Percentiles rank a stretch among this genome's conserved stretches.
Evolutionary conservation across 768 basidiomycete species (phyloP).

Genomic region (Boletus edulis): DNA sequence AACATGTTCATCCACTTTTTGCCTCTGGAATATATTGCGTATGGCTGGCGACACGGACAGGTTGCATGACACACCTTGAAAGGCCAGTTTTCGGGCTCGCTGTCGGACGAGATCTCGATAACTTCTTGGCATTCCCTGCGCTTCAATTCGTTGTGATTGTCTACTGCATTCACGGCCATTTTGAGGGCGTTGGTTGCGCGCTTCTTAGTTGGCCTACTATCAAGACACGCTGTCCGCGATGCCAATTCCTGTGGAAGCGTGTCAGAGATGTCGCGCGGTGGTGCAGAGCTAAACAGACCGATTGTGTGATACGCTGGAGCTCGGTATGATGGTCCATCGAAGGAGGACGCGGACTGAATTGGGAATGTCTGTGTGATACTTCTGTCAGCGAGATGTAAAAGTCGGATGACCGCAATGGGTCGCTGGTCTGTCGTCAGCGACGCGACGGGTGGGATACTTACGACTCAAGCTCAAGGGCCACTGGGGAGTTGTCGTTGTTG

Average conservation of each 20-base stretch:
- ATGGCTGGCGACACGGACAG: background rate
- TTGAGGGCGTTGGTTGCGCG: slow-evolving; percentile 18
- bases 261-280: slow-evolving; percentile 5
- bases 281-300: slow-evolving; percentile 8
- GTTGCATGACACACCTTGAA: slow-evolving; percentile 17
- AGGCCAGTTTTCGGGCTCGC: slow-evolving; percentile 22
- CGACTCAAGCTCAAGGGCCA: background rate
- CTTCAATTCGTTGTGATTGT: slow-evolving; percentile 15
- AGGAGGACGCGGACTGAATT: background rate
- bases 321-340: slow-evolving; percentile 12
- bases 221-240: slow-evolving; percentile 11
- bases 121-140: slow-evolving; percentile 20
- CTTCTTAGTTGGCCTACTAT: slow-evolving; percentile 17
- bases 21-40: slow-evolving; percentile 16
- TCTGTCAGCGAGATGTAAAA: background rate
- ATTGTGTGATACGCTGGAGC: slow-evolving; percentile 24
- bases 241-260: slow-evolving; percentile 20
- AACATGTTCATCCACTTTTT: slow-evolving; percentile 6
- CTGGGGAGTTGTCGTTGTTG: slow-evolving; percentile 5
- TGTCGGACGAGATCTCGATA: slow-evolving; percentile 31
- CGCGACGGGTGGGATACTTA: background rate
- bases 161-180: slow-evolving; percentile 13
- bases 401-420: too few species aligned
- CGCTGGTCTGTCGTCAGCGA: too few species aligned
- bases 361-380: background rate